Evolutionary conservation across 306 rosid genomes (phyloP), one percentile per base, ranked within the genome.

Genomic region (Oemleria cerasiformis): DNA sequence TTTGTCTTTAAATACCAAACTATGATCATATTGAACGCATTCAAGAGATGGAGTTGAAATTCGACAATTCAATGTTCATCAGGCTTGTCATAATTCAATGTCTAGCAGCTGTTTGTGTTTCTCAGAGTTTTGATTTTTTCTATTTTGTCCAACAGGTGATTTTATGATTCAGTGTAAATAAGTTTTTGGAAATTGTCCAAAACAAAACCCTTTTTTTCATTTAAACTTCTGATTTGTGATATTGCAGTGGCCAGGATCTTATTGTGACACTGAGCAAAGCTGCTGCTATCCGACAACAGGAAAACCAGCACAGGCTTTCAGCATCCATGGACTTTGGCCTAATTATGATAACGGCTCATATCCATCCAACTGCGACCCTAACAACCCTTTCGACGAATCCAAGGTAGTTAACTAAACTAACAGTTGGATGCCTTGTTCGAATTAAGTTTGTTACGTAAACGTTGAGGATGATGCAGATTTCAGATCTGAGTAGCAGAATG

Each of bases 281-380:
- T 68, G 80, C 13, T 80, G 88, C 68, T 75, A 62, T 59, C 88
- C 85, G 23, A 53, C 53, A 15, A 78, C 70, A 2, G 83, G 83
- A 54, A 80, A 75, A 78, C 81, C 83, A n/a, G 67, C 25, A 8
- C 23, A 69, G 1, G 49, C 68, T 19, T 80, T 84, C 20, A 44
- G 66, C 49, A 72, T 84, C 70, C 73, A 73, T 64, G 88, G 85
- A 5, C 59, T 78, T 19, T 75, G 85, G 88, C 88, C 88, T 4
- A 63, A 65, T 65, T 78, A 56, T 65, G 67, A 17, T 5, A 39
- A 80, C 42, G 81, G 83, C 20, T 71, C 83, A 13, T 80, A 12
- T 30, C 85, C 79, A 9, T 71, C 76, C 40, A n/a, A 63, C 63
- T 75, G 83, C 5, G 45, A 77, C 71, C 43, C 48, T 14, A 19